Evolutionary conservation across 768 basidiomycete species (phyloP).

Genomic region (Naematelia aurantialba): DNA sequence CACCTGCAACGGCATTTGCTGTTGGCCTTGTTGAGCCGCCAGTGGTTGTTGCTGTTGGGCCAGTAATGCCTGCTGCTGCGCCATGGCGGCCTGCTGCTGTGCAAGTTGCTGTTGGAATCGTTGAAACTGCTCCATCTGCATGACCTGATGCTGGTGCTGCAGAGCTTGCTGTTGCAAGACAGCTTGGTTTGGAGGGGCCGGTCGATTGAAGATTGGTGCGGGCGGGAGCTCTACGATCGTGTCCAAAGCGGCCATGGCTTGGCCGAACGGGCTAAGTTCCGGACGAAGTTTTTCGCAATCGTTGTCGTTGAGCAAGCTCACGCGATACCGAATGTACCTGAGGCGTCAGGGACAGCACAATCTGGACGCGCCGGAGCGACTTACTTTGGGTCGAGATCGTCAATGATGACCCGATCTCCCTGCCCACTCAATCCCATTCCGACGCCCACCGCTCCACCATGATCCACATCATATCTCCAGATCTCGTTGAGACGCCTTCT

Average conservation of each 20-base stretch:
- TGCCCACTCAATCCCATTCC: slow-evolving; percentile 47
- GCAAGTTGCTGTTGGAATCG: slow-evolving; percentile 24
- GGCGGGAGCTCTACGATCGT: slow-evolving; percentile 35
- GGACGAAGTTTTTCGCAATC: slow-evolving; percentile 41
- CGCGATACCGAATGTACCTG: slow-evolving; percentile 42
- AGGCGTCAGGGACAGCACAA: neutral
- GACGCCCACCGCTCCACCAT: slow-evolving; percentile 43
- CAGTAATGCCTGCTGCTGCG: slow-evolving; percentile 20
- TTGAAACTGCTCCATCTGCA: slow-evolving; percentile 36
- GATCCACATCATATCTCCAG: slow-evolving; percentile 50
- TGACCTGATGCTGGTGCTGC: slow-evolving; percentile 16
- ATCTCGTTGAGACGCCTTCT: slow-evolving; percentile 47
- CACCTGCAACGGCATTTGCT: slow-evolving; percentile 5
- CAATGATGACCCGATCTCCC: slow-evolving; percentile 50
- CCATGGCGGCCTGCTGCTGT: slow-evolving; percentile 21
- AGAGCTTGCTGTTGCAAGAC: slow-evolving; percentile 34
- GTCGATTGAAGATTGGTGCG: slow-evolving; percentile 34
- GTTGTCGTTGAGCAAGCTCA: slow-evolving; percentile 30
- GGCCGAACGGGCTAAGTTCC: slow-evolving; percentile 23
- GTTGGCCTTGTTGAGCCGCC: slow-evolving; percentile 20
- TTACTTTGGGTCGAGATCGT: slow-evolving; percentile 50
- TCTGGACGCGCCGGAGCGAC: neutral
- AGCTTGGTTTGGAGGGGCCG: slow-evolving; percentile 20
- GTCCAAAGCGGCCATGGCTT: slow-evolving; percentile 27
- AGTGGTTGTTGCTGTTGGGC: slow-evolving; percentile 13